Percentiles rank a stretch among this genome's conserved stretches.
These are phyloP conservation scores for Aspergillus aculeatus DNA, from an alignment of 2,329 filamentous ascomycete genomes.

Conservation along the genomic window DNA sequence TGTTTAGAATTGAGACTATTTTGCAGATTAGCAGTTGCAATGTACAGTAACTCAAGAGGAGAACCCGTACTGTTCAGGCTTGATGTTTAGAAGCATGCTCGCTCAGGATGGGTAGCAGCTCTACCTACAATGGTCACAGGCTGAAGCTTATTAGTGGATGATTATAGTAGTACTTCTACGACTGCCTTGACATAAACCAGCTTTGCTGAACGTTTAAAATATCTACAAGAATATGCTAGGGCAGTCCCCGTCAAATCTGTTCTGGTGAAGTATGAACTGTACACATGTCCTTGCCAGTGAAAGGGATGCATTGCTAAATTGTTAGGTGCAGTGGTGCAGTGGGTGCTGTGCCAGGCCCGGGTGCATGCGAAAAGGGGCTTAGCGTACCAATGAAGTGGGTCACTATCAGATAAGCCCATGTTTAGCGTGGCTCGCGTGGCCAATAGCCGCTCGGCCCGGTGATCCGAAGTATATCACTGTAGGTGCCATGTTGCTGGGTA, in stretches of 20 bases:
- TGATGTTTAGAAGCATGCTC: background rate
- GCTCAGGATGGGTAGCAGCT: background rate
- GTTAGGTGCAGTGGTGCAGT: background rate
- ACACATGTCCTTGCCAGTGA: no score
- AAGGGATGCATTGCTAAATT: background rate
- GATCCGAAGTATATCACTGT: background rate
- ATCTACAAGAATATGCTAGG: no score
- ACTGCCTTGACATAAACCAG: no score
- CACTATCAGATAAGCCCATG: background rate
- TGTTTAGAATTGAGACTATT: conserved; percentile 16
- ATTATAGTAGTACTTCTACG: no score
- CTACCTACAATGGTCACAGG: no score
- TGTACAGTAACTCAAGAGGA: background rate
- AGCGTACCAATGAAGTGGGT: background rate
- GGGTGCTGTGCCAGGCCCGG: no score
- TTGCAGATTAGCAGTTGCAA: conserved; percentile 3
- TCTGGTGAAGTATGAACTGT: no score
- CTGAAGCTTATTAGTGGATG: no score
- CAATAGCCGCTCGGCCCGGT: background rate
- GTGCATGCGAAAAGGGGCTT: background rate
- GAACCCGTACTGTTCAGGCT: background rate
- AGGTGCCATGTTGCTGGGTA: no score
- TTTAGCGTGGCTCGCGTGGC: background rate
- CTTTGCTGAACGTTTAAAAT: no score
- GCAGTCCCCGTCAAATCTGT: no score